These are phyloP conservation scores for Santalum album DNA, from an alignment of 164 flowering plant species.

Conservation along the genomic window DNA sequence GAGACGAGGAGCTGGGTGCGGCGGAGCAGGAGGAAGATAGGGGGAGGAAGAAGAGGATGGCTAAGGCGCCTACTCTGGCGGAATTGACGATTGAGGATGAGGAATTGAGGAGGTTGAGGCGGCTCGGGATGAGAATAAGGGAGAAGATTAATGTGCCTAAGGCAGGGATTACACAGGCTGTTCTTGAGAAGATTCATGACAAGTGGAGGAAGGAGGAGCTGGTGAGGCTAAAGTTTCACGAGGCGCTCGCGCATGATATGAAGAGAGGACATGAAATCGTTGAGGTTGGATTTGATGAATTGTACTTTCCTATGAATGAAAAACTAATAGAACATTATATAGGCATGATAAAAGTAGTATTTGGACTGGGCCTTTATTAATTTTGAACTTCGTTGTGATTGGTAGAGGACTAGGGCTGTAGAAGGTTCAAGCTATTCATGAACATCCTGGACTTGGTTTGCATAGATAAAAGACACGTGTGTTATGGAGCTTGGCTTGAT, in stretches of 20 bases:
- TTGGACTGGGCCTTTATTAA: too few species aligned
- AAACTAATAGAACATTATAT: too few species aligned
- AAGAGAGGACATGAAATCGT: slow-evolving; percentile 82
- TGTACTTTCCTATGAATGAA: not conserved
- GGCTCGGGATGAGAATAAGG: slow-evolving; percentile 61
- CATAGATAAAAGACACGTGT: too few species aligned
- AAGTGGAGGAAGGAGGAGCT: slow-evolving; percentile 84
- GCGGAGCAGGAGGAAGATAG: slow-evolving; percentile 24
- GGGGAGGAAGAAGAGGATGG: slow-evolving; percentile 31
- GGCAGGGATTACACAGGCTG: slow-evolving; percentile 77
- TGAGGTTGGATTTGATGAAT: slow-evolving; percentile 50
- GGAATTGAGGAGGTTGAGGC: slow-evolving; percentile 79
- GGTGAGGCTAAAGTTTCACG: slow-evolving; percentile 92
- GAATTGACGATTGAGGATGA: slow-evolving; percentile 78
- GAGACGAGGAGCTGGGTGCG: slow-evolving; percentile 25
- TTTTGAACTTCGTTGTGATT: too few species aligned
- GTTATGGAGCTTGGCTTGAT: too few species aligned
- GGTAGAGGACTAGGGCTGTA: not conserved
- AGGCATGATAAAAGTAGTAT: too few species aligned
- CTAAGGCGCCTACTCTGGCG: slow-evolving; percentile 70
- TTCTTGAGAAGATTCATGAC: slow-evolving; percentile 76
- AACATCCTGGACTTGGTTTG: not conserved
- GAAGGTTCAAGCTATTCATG: not conserved
- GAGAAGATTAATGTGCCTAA: slow-evolving; percentile 83
- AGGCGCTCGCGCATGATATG: slow-evolving; percentile 78